Conservation (phyloP, 768 basidiomycete genomes). For the Kwoniella bestiolae region DNA sequence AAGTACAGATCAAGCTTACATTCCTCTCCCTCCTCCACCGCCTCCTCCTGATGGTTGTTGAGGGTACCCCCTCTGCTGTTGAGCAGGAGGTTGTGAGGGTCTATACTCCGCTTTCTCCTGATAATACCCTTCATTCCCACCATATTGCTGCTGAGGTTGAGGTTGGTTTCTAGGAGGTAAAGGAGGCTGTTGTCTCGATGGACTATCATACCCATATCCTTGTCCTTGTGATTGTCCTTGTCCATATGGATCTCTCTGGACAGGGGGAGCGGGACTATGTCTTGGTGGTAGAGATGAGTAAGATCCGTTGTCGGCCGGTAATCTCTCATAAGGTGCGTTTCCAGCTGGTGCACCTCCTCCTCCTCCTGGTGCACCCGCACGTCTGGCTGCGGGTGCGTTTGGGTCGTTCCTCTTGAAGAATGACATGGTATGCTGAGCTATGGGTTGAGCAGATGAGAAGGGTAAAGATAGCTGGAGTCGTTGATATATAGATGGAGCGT, state of each 20-base stretch:
- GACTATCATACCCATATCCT: conserved; percentile 10
- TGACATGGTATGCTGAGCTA: conserved; percentile 33
- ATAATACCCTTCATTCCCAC: conserved; percentile 30
- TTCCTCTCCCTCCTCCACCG: conserved; percentile 27
- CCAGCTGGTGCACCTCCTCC: conserved; percentile 12
- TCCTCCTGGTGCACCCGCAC: conserved; percentile 25
- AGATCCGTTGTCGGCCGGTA: conserved; percentile 39
- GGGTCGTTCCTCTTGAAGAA: conserved; percentile 54
- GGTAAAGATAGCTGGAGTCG: neutral
- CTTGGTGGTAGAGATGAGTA: conserved; percentile 35
- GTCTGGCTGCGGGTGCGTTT: conserved; percentile 45
- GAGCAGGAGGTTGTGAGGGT: conserved; percentile 15
- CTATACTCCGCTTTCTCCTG: conserved; percentile 42
- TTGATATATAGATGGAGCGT: neutral
- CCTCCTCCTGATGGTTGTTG: conserved; percentile 12
- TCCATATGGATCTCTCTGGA: conserved; percentile 21
- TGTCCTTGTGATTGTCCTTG: conserved; percentile 1
- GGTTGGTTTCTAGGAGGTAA: conserved; percentile 22
- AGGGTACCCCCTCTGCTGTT: conserved; percentile 26
- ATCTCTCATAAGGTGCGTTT: conserved; percentile 44
- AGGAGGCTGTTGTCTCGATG: conserved; percentile 13
- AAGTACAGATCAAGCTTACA: conserved; percentile 25
- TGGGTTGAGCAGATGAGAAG: neutral
- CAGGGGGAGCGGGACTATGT: conserved; percentile 28
- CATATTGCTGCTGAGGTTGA: conserved; percentile 9